Evolutionary conservation across 2,329 filamentous ascomycete species (phyloP).

Genomic region (Beauveria bassiana): DNA sequence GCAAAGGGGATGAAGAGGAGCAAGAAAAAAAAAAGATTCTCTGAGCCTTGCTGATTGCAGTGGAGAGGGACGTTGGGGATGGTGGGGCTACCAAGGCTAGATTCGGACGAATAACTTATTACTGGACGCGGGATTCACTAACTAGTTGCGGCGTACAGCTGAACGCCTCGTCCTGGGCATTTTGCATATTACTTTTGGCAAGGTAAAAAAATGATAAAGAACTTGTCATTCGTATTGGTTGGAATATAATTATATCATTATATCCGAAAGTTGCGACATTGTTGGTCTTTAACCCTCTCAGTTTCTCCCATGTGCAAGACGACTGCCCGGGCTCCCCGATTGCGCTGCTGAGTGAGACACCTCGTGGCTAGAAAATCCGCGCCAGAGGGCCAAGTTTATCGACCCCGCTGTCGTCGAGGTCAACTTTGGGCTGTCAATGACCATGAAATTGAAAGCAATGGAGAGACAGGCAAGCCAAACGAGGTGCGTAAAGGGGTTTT

Average conservation of each 20-base stretch:
- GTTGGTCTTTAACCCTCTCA: too few species aligned
- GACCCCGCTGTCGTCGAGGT: background rate
- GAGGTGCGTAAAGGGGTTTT: too few species aligned
- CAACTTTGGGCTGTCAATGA: background rate
- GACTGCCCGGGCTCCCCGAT: background rate
- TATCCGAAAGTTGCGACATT: too few species aligned
- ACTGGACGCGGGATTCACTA: background rate
- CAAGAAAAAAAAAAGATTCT: background rate
- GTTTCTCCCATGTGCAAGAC: background rate
- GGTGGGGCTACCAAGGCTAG: background rate
- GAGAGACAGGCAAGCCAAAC: too few species aligned
- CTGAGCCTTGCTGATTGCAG: background rate
- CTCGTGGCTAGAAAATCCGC: background rate
- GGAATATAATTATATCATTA: too few species aligned
- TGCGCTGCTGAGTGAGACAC: background rate
- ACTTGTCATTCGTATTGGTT: too few species aligned
- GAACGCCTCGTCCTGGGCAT: background rate
- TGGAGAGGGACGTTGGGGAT: background rate
- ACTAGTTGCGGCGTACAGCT: background rate
- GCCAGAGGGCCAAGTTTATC: background rate
- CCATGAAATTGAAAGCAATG: too few species aligned
- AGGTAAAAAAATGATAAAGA: background rate
- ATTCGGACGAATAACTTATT: too few species aligned
- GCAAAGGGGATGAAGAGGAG: background rate
- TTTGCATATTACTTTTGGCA: background rate